Conservation (phyloP, 2,329 filamentous ascomycete genomes). For the Diaporthe ilicicola region DNA sequence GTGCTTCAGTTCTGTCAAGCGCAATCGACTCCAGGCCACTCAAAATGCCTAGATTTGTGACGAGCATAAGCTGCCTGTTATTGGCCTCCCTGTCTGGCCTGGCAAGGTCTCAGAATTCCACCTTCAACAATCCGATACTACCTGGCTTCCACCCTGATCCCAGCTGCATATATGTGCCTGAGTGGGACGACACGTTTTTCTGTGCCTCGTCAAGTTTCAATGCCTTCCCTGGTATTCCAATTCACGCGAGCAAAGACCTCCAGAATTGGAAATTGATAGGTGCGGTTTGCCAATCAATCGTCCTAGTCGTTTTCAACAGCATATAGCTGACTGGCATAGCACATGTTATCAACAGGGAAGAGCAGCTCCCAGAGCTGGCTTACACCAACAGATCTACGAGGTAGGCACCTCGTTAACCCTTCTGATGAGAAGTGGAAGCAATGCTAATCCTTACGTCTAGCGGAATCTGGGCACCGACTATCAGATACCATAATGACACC, state of each 20-base stretch:
- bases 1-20: background rate
- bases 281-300: background rate
- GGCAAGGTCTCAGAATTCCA: conserved; percentile 36
- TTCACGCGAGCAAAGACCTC: conserved; percentile 54
- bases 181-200: conserved; percentile 50
- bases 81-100: background rate
- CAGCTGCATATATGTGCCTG: conserved; percentile 49
- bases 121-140: conserved; percentile 49
- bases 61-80: background rate
- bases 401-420: conserved; percentile 23
- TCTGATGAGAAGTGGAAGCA: background rate
- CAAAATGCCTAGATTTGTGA: background rate
- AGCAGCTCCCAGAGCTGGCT: conserved; percentile 45
- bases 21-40: background rate
- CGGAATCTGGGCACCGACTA: conserved; percentile 45
- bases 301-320: too few species aligned
- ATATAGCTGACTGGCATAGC: conserved; percentile 35
- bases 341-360: conserved; percentile 45
- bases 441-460: conserved; percentile 26
- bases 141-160: conserved; percentile 55
- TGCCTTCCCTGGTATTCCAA: conserved; percentile 53
- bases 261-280: conserved; percentile 50
- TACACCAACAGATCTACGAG: conserved; percentile 44
- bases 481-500: conserved; percentile 41
- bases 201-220: conserved; percentile 54